Conservation (phyloP, 139 green algal species). For the Chlamydomonas eustigma region DNA sequence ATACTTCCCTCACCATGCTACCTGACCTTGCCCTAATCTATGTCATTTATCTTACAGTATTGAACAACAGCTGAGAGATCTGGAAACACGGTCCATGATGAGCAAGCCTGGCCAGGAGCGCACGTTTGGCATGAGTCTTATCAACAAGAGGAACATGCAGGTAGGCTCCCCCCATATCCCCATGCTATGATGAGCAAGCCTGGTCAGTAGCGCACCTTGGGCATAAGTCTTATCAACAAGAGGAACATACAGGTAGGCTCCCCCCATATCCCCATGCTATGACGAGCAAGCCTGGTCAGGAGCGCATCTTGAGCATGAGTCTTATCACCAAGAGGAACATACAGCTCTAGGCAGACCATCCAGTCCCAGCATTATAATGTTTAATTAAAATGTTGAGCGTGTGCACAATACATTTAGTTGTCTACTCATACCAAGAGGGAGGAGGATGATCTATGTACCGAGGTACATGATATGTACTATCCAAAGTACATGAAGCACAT, state of each 20-base stretch:
- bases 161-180: constrained; percentile 19
- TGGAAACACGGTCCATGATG: constrained; percentile 23
- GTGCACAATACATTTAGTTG: no score
- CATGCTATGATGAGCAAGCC: constrained; percentile 11
- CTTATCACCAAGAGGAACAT: constrained; percentile 39
- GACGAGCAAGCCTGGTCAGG: constrained; percentile 1
- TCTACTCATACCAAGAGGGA: no score
- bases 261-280: constrained; percentile 18
- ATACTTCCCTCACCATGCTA: no score
- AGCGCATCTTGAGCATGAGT: constrained; percentile 29
- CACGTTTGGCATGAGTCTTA: constrained; percentile 30
- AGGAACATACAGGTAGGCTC: constrained; percentile 31
- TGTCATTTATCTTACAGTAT: no score
- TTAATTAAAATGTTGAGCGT: no score
- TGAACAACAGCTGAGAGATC: constrained; percentile 27
- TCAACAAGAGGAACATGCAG: constrained; percentile 38
- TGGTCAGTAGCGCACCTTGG: constrained; percentile 22
- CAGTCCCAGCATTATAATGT: no score
- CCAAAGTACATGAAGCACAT: no score
- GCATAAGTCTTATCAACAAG: constrained; percentile 38
- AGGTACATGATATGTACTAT: no score
- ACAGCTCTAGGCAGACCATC: no score
- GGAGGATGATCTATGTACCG: no score
- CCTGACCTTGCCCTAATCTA: no score
- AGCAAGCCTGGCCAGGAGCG: constrained; percentile 14